Evolutionary conservation across 805 yeast species (phyloP).

Genomic region (Wickerhamomyces silvicola): DNA sequence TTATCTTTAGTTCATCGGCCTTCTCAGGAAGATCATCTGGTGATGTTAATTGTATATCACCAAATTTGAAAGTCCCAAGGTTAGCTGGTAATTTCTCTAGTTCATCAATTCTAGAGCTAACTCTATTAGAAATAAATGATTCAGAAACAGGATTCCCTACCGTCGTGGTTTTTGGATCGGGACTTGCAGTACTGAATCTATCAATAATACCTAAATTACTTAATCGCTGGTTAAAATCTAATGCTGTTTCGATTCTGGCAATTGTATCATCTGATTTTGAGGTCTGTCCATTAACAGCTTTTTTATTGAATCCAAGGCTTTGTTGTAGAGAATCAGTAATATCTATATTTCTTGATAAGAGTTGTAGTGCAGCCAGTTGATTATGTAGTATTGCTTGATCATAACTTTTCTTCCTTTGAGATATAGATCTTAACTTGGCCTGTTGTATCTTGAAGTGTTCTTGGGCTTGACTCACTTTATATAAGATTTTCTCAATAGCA

Average conservation of each 20-base stretch:
- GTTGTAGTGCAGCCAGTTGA: slow-evolving; percentile 59
- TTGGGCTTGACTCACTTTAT: slow-evolving; percentile 35
- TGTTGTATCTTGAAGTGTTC: slow-evolving; percentile 26
- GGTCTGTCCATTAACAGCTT: too few species aligned
- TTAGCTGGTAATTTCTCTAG: slow-evolving; percentile 65
- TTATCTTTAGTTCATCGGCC: slow-evolving; percentile 55
- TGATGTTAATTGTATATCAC: slow-evolving; percentile 36
- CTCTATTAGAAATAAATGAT: slow-evolving; percentile 43
- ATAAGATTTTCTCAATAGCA: slow-evolving; percentile 37
- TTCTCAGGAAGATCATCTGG: slow-evolving; percentile 39
- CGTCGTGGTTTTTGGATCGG: slow-evolving; percentile 24
- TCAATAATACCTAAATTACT: slow-evolving; percentile 24
- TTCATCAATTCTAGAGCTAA: slow-evolving; percentile 51
- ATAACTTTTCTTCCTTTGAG: slow-evolving; percentile 24
- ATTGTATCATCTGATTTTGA: slow-evolving; percentile 1
- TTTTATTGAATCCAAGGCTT: slow-evolving; percentile 24
- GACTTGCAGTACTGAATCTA: slow-evolving; percentile 18
- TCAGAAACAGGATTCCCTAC: slow-evolving; percentile 46
- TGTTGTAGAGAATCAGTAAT: slow-evolving; percentile 48
- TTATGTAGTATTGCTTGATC: slow-evolving; percentile 43
- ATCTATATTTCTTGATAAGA: slow-evolving; percentile 59
- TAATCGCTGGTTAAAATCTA: slow-evolving; percentile 25
- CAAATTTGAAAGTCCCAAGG: slow-evolving; percentile 49
- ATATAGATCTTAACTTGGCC: slow-evolving; percentile 24
- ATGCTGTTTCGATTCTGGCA: slow-evolving; percentile 20